Evolutionary conservation across 78 protist genomes (phyloP).

Genomic region (Dictyostelium capitatum): DNA sequence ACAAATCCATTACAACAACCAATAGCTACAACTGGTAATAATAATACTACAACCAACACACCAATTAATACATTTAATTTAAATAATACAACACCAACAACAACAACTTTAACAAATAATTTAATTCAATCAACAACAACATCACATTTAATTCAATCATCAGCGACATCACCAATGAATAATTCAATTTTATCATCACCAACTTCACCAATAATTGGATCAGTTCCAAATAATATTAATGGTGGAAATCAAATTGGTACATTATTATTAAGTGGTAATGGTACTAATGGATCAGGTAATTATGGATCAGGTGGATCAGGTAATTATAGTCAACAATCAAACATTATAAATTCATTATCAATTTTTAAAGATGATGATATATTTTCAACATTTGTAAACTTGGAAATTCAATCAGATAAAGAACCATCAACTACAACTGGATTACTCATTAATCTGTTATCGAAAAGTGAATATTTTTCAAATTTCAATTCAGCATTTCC

Average conservation of each 20-base stretch:
- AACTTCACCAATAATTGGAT: background rate
- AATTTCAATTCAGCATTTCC: background rate
- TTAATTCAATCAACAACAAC: background rate
- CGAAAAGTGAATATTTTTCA: constrained; percentile 33
- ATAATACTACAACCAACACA: background rate
- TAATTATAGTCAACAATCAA: background rate
- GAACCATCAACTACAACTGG: constrained; percentile 40
- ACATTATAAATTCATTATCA: background rate
- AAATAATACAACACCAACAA: background rate
- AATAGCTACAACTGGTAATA: background rate
- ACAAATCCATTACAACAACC: background rate
- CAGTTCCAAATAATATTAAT: background rate
- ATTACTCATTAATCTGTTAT: constrained; percentile 35
- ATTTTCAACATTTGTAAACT: constrained; percentile 21
- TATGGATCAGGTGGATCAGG: background rate
- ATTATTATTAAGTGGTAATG: background rate
- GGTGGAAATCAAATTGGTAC: background rate
- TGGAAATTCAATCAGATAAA: background rate
- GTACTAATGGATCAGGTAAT: background rate
- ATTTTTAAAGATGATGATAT: constrained; percentile 39
- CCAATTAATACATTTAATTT: background rate
- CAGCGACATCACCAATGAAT: background rate
- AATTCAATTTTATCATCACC: background rate
- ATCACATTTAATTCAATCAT: background rate
- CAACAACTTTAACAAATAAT: background rate